Conservation (phyloP, 345 rosid genomes). For the Arabidopsis thaliana region DNA sequence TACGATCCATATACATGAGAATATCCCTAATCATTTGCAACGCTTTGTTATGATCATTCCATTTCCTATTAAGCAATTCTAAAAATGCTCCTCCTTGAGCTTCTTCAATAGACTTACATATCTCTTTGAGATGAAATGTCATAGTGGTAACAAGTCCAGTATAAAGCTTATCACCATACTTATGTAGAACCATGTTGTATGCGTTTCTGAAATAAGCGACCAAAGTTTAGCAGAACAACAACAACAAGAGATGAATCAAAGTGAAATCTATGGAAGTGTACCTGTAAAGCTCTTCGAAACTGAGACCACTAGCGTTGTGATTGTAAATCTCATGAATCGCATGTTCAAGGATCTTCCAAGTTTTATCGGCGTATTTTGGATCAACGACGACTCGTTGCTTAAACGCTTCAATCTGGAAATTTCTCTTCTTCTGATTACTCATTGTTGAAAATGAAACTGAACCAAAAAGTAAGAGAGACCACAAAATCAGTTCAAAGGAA, state of each 20-base stretch:
- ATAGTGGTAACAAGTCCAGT: conserved; percentile 78
- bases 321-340: conserved; percentile 97
- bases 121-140: conserved; percentile 84
- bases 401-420: conserved; percentile 96
- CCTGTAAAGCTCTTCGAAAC: conserved; percentile 98
- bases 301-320: conserved; percentile 95
- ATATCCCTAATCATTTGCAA: conserved; percentile 92
- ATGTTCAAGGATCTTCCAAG: conserved; percentile 94
- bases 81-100: conserved; percentile 88
- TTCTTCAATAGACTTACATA: conserved; percentile 74
- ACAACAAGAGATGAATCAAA: neutral
- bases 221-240: neutral
- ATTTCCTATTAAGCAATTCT: conserved; percentile 87
- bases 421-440: conserved; percentile 97
- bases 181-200: conserved; percentile 97
- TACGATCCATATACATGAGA: conserved; percentile 96
- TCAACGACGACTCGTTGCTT: conserved; percentile 96
- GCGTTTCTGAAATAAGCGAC: conserved; percentile 65
- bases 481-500: neutral
- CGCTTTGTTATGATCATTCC: conserved; percentile 98
- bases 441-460: conserved; percentile 48
- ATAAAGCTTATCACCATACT: conserved; percentile 86
- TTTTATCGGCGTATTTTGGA: conserved; percentile 94
- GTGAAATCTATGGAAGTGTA: neutral
- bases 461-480: neutral